These are phyloP conservation scores for Corchorus capsularis DNA, from an alignment of 345 rosid species.

Conservation along the genomic window DNA sequence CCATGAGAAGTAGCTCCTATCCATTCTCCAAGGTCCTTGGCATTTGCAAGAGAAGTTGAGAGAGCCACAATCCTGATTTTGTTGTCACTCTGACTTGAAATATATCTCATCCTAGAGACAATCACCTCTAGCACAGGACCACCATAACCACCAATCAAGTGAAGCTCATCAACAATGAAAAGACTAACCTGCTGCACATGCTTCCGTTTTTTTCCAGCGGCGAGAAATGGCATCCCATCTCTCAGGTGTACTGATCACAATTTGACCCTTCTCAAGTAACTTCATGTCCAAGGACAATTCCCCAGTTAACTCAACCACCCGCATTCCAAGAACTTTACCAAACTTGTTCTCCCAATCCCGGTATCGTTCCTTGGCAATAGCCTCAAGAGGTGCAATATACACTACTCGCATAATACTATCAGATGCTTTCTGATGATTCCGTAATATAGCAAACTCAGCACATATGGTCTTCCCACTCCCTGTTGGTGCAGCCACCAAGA, in stretches of 20 bases:
- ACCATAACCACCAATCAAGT: conserved; percentile 91
- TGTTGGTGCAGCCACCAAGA: conserved; percentile 94
- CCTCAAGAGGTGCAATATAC: conserved; percentile 89
- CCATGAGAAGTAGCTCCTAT: conserved; percentile 92
- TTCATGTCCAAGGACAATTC: conserved; percentile 81
- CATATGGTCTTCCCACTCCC: conserved; percentile 99
- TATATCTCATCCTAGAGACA: conserved; percentile 92
- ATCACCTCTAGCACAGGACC: conserved; percentile 92
- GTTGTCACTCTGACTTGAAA: conserved; percentile 77
- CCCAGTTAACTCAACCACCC: conserved; percentile 85
- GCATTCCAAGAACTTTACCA: conserved; percentile 77
- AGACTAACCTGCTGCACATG: conserved; percentile 88
- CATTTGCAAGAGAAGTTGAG: conserved; percentile 96
- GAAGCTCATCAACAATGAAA: conserved; percentile 91
- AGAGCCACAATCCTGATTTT: conserved; percentile 87
- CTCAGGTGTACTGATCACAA: conserved; percentile 88
- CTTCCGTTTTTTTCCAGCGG: conserved; percentile 92
- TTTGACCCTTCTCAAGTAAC: conserved; percentile 83
- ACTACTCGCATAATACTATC: conserved; percentile 72
- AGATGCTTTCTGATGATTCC: conserved; percentile 86
- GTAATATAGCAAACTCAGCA: conserved; percentile 87
- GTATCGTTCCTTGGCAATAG: conserved; percentile 79
- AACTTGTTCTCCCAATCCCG: conserved; percentile 89
- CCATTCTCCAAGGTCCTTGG: conserved; percentile 98
- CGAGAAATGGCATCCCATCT: conserved; percentile 99